These are phyloP conservation scores for Apophysomyces ossiformis DNA, from an alignment of 371 early-diverging fungal genomes.

Conservation along the genomic window DNA sequence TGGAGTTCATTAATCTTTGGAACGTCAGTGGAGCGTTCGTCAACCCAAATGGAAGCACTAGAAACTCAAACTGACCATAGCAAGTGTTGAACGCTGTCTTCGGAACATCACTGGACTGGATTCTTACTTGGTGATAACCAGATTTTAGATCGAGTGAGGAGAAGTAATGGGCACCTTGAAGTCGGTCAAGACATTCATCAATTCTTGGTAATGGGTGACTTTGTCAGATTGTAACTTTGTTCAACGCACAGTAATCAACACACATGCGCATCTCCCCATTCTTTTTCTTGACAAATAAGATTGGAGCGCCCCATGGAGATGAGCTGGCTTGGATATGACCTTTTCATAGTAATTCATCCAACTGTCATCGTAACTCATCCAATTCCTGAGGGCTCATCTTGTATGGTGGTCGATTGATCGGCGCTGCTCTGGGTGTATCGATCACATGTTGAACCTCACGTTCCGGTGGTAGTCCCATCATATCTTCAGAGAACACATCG, in stretches of 20 bases:
- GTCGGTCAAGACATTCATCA: slow-evolving; percentile 34
- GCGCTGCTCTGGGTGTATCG: slow-evolving; percentile 12
- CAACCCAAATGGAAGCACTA: slow-evolving; percentile 60
- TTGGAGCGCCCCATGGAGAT: slow-evolving; percentile 27
- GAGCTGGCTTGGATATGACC: neutral
- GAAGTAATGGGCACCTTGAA: slow-evolving; percentile 32
- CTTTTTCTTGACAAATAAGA: slow-evolving; percentile 59
- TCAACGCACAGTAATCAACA: slow-evolving; percentile 43
- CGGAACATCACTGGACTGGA: slow-evolving; percentile 15
- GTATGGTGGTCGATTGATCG: slow-evolving; percentile 22
- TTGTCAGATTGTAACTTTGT: slow-evolving; percentile 47
- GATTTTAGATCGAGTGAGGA: slow-evolving; percentile 42
- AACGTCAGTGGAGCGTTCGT: neutral
- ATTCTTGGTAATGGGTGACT: slow-evolving; percentile 48
- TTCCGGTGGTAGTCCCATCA: neutral
- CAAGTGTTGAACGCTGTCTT: slow-evolving; percentile 42
- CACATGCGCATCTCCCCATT: slow-evolving; percentile 54
- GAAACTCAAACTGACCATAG: slow-evolving; percentile 47
- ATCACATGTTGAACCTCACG: neutral
- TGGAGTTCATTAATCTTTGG: slow-evolving; percentile 40
- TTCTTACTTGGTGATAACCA: slow-evolving; percentile 23
- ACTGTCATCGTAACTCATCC: too few relatives aligned
- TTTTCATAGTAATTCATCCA: slow-evolving; percentile 18
- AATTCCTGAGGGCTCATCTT: slow-evolving; percentile 39
- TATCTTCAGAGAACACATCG: neutral